phyloP scores from a whole-genome alignment of 192 early-diverging fungal genomes.

The Geosiphon pyriformis region DNA sequence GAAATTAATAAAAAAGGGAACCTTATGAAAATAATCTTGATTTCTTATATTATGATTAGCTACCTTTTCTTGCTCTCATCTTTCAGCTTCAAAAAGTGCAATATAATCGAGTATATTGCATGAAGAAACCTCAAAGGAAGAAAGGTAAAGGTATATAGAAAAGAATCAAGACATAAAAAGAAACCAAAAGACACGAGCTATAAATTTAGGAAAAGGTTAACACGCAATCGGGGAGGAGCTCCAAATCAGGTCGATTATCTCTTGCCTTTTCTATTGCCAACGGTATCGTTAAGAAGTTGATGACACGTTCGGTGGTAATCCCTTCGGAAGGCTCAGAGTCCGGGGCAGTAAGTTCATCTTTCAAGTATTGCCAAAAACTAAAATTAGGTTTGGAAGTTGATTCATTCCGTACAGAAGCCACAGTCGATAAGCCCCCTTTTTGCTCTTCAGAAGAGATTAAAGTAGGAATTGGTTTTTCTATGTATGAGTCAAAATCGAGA shows the following conservation, averaged over 20 bases:
- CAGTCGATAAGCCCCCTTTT: neutral
- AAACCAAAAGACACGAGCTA: constrained; percentile 88
- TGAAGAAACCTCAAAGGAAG: constrained; percentile 80
- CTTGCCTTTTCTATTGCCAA: constrained; percentile 80
- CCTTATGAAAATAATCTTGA: neutral
- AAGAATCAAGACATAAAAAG: constrained; percentile 89
- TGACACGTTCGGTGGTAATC: constrained; percentile 79
- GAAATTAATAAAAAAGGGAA: neutral
- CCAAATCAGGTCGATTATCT: neutral
- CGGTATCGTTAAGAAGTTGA: constrained; percentile 85
- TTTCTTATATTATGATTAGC: constrained; percentile 24
- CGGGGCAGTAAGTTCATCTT: constrained; percentile 56
- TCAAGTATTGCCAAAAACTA: constrained; percentile 52
- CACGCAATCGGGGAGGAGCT: neutral
- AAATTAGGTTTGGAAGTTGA: neutral
- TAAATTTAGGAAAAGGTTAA: constrained; percentile 22
- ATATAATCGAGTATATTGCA: constrained; percentile 48
- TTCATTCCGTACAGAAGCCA: neutral
- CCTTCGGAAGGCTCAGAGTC: constrained; percentile 73
- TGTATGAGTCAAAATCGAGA: neutral
- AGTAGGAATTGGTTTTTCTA: neutral
- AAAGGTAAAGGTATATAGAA: constrained; percentile 93
- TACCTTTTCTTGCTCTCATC: constrained; percentile 33
- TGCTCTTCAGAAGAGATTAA: neutral
- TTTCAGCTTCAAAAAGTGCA: constrained; percentile 34